Conservation (phyloP, 257 asterid genomes). For the Scutellaria baicalensis region DNA sequence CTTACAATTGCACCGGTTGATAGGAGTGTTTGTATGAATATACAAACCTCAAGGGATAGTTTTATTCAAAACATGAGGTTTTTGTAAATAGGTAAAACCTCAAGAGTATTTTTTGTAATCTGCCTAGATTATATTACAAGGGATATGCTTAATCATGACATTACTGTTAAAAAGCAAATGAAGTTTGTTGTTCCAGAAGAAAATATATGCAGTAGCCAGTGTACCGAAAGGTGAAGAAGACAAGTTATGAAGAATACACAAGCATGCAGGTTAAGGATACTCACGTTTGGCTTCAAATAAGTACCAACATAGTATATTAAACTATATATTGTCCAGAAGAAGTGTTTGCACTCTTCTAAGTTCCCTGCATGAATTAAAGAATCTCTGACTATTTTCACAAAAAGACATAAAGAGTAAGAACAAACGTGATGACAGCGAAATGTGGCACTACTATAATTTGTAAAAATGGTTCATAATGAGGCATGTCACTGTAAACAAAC, state of each 20-base stretch:
- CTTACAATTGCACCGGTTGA: too few relatives aligned
- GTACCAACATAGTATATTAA: slow-evolving; percentile 77
- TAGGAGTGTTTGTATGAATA: too few relatives aligned
- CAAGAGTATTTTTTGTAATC: too few relatives aligned
- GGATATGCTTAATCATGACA: not conserved
- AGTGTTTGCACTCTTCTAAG: slow-evolving; percentile 65
- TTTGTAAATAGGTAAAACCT: too few relatives aligned
- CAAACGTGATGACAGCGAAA: not conserved
- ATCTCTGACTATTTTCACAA: slow-evolving; percentile 11
- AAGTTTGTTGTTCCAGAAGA: not conserved
- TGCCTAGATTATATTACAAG: not conserved
- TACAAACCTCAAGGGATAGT: too few relatives aligned
- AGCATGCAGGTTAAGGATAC: slow-evolving; percentile 30
- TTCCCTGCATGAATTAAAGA: slow-evolving; percentile 52
- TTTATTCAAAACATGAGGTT: too few relatives aligned
- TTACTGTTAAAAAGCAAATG: not conserved
- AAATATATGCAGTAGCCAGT: not conserved
- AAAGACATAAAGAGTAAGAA: slow-evolving; percentile 6
- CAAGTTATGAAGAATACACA: not conserved
- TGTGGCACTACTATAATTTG: not conserved
- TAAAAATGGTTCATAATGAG: not conserved
- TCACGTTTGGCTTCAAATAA: slow-evolving; percentile 90
- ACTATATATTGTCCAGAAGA: slow-evolving; percentile 49
- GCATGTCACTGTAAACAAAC: not conserved
- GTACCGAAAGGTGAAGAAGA: not conserved